Evolutionary conservation across 805 yeast species (phyloP), one percentile per base, ranked within the genome.

Genomic region (Dipodascus albidus): DNA sequence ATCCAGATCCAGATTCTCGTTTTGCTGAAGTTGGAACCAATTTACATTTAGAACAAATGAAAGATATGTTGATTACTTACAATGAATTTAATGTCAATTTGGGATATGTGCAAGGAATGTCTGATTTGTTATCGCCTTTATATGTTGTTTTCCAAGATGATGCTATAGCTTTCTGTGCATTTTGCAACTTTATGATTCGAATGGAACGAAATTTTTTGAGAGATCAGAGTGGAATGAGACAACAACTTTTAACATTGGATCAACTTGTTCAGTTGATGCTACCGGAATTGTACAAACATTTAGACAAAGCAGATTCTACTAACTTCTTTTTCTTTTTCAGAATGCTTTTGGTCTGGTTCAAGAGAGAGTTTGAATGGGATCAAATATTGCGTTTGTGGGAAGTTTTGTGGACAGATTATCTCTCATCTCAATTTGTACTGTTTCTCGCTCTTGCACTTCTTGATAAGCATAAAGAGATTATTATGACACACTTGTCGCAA

Each of bases 71-170:
- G 42, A 74, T 89, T 54, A 87, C 97, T 0, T 91, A 85, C 63
- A 91, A 93, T 66, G 89, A 86, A 67, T 77, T 82, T 65, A 90
- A 93, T 66, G 74, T 72, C 49, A 84, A 88, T 59, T 69, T 93
- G 59, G 99, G 99, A 0, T 93, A 93, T 63, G 96, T 93, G 19
- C 99, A 93, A 70, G 99, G 99, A 1, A 93, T 93, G 99, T 81
- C 93, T 8, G 99, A 93, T 67, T 71, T 93, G 51, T 71, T 93
- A 38, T 85, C 96, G 0, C 97, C 97, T 0, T 68, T 93, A 2
- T 93, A 88, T 65, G 76, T 73, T 3, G 62, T 72, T 60, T 59
- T 73, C 31, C 74, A 72, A 55, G 95, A 90, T 65, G 96, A 90
- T 59, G 72, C 83, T 0, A 62, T 88, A 22, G 74, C 96, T 3